These are phyloP conservation scores for Clohesyomyces aquaticus DNA, from an alignment of 495 filamentous ascomycete species.

Conservation along the genomic window DNA sequence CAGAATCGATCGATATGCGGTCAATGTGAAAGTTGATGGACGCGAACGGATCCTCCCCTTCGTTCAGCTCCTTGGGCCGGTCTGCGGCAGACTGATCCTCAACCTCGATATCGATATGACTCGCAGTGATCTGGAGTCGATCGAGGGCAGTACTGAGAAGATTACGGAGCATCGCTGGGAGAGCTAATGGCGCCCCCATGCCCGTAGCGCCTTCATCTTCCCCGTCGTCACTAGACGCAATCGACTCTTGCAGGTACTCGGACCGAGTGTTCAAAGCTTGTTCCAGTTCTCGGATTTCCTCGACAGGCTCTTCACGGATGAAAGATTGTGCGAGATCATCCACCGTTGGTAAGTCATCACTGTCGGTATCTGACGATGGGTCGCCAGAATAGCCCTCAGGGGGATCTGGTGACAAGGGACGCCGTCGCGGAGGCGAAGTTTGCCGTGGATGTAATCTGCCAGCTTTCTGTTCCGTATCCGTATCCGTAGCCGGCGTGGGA, in stretches of 20 bases:
- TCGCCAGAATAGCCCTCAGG: conserved; percentile 21
- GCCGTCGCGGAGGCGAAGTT: conserved; percentile 8
- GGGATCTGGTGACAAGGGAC: conserved; percentile 1
- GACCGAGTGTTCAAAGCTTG: conserved; percentile 71
- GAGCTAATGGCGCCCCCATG: conserved; percentile 68
- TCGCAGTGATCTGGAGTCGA: conserved; percentile 71
- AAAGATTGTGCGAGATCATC: conserved; percentile 86
- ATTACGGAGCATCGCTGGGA: conserved; percentile 80
- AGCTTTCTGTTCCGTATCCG: conserved; percentile 18
- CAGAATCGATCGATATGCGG: conserved; percentile 31
- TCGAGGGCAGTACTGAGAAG: conserved; percentile 84
- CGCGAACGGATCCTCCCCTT: conserved; percentile 20
- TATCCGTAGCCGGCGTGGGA: conserved; percentile 18
- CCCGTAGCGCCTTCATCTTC: conserved; percentile 70
- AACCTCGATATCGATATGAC: conserved; percentile 55
- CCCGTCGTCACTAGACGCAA: conserved; percentile 56
- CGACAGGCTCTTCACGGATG: conserved; percentile 74
- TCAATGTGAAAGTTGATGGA: conserved; percentile 39
- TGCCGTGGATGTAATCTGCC: background rate
- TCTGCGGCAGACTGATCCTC: conserved; percentile 31
- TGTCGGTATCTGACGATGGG: conserved; percentile 41
- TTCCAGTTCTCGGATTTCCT: conserved; percentile 76
- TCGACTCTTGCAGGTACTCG: conserved; percentile 60
- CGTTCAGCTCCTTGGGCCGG: background rate
- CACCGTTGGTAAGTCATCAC: conserved; percentile 69